Evolutionary conservation across 805 yeast species (phyloP).

Genomic region (Maudiozyma pseudohumilis): DNA sequence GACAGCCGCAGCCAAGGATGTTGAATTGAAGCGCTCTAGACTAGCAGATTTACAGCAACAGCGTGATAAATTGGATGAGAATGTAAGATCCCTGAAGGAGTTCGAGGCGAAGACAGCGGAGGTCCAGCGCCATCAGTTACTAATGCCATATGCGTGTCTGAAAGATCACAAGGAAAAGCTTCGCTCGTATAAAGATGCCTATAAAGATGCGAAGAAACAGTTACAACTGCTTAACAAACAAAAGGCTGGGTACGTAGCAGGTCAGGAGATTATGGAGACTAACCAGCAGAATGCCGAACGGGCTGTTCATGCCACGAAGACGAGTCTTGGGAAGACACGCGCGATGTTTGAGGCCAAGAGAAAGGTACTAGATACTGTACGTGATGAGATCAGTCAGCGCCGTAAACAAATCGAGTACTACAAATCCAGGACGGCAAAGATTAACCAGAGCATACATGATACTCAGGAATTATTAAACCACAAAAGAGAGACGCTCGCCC

Average conservation of each 20-base stretch:
- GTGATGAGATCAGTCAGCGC: conserved; percentile 12
- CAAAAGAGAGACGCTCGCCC: conserved; percentile 5
- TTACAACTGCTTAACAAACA: conserved; percentile 18
- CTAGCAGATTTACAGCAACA: conserved; percentile 29
- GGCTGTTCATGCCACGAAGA: conserved; percentile 1
- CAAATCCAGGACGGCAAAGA: conserved; percentile 13
- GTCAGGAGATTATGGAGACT: conserved; percentile 13
- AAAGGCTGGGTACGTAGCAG: conserved; percentile 19
- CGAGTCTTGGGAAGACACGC: background rate
- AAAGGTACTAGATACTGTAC: conserved; percentile 12
- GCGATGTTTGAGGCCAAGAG: conserved; percentile 26
- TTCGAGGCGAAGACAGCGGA: conserved; percentile 39
- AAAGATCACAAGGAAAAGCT: conserved; percentile 31
- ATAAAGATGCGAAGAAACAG: conserved; percentile 23
- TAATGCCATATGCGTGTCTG: conserved; percentile 40
- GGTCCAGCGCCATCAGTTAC: conserved; percentile 37
- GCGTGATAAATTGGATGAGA: conserved; percentile 35
- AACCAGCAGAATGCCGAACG: conserved; percentile 3
- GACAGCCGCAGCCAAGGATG: conserved; percentile 31
- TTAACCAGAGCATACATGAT: conserved; percentile 10
- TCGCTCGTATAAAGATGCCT: conserved; percentile 19
- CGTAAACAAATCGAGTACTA: conserved; percentile 15
- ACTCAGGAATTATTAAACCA: conserved; percentile 7
- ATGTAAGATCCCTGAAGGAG: conserved; percentile 39
- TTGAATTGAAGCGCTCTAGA: conserved; percentile 22